Evolutionary conservation across 371 early-diverging fungal species (phyloP).

Genomic region (Umbelopsis sp.): DNA sequence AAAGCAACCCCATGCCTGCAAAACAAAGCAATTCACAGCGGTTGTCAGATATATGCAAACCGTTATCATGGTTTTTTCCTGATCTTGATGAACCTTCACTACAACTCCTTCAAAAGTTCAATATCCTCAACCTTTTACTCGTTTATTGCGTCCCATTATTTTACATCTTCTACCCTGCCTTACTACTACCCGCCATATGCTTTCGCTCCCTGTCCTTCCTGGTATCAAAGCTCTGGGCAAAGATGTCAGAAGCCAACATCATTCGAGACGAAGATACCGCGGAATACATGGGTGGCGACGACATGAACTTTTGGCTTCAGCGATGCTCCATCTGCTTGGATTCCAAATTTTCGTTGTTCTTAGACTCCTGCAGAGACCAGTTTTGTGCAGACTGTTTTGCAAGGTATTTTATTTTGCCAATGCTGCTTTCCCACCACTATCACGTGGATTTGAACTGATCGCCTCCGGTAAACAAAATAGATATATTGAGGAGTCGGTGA

Average conservation of each 20-base stretch:
- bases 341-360: constrained; percentile 59
- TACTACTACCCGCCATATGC: constrained; percentile 53
- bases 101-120: constrained; percentile 40
- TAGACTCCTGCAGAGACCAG: constrained; percentile 69
- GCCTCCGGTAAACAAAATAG: constrained; percentile 30
- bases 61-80: constrained; percentile 7
- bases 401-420: constrained; percentile 37
- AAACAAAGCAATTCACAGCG: not conserved
- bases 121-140: constrained; percentile 49
- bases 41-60: constrained; percentile 15
- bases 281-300: constrained; percentile 24
- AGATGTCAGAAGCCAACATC: constrained; percentile 28
- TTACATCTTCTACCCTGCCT: constrained; percentile 50
- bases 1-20: not conserved
- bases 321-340: constrained; percentile 73
- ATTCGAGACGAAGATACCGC: constrained; percentile 7
- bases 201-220: constrained; percentile 44
- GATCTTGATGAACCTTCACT: constrained; percentile 9
- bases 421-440: not conserved
- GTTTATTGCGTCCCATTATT: constrained; percentile 53
- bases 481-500: constrained; percentile 66
- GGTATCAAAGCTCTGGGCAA: constrained; percentile 24
- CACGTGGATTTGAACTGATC: not conserved
- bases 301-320: constrained; percentile 67
- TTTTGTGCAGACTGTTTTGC: constrained; percentile 70